Base-by-base conservation (phyloP, 768 basidiomycete genomes). In the Pulveroboletus sp. region DNA sequence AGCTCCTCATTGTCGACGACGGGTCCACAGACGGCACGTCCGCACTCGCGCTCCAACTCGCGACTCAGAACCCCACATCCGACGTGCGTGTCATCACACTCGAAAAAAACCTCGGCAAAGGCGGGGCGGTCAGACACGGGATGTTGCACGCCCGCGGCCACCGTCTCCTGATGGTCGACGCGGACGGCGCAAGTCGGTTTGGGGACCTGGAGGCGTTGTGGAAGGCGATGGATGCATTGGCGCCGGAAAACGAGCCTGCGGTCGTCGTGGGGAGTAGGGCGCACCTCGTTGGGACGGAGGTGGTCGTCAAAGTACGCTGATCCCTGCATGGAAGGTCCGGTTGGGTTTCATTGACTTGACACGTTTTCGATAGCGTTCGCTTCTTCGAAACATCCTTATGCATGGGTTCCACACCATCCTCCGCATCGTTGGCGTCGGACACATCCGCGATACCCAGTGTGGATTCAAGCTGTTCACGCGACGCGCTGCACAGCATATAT, bases 401-500 rank as follows among this genome's bases (percentile, higher is more conserved):
- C 86, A 95, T 61, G 88, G 86, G 5, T 80, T 97, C 50, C 94
- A 97, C 66, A 84, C 89, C 17, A 83, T 93, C 63, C 78, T 96
- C 8, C 83, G 86, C 32, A 80, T 95, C 40, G 83, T 95, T 28
- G 93, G 94, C 41, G 92, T 93, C 4, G 86, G 86, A 8, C 85
- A 91, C 62, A 88, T 95, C 53, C 82, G 89, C 24, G 93, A 96
- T 71, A 97, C 94, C 15, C 94, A 96, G 65, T 96, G 94, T 63
- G 94, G 94, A 30, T 97, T 97, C 82, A 97, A 97, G 71, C 80
- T 97, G 26, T 94, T 95, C 71, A 84, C 92, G 14, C 89, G 92
- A 10, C 60, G 74, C 4, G 85, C 93, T 0, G 93, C 93, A 8
- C 81, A 76, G 45, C 79, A 79, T 51, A 83, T 97, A 53, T 97